Percentiles rank a stretch among this genome's conserved stretches.
phyloP scores from a whole-genome alignment of 2,329 filamentous ascomycete species.

The Phoma sp. region DNA sequence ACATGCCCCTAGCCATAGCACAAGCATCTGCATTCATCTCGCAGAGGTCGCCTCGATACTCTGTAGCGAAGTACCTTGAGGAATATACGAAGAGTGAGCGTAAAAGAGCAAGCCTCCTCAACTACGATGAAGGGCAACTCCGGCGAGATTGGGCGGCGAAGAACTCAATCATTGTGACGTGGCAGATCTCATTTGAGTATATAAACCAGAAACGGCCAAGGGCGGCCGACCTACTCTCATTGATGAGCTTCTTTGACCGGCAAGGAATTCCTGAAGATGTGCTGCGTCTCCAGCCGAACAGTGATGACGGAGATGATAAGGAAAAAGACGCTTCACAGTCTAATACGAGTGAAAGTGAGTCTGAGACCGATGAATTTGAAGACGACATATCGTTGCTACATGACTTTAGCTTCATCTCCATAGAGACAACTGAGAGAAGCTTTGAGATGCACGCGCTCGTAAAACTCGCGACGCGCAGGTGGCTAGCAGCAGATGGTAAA shows the following conservation, averaged over 20 bases:
- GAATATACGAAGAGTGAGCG: slow-evolving; percentile 47
- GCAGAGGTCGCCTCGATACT: slow-evolving; percentile 19
- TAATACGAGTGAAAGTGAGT: too few species aligned
- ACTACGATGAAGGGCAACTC: slow-evolving; percentile 36
- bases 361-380: slow-evolving; percentile 20
- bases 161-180: slow-evolving; percentile 49
- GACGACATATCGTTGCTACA: slow-evolving; percentile 46
- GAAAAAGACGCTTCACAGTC: too few species aligned
- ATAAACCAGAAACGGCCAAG: slow-evolving; percentile 37
- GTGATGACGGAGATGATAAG: slow-evolving; percentile 28
- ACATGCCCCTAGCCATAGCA: slow-evolving; percentile 45
- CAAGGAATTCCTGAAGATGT: slow-evolving; percentile 51
- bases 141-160: slow-evolving; percentile 42
- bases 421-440: slow-evolving; percentile 19
- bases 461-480: slow-evolving; percentile 41
- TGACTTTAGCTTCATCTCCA: slow-evolving; percentile 49
- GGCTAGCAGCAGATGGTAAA: slow-evolving; percentile 22
- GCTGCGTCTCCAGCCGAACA: slow-evolving; percentile 20
- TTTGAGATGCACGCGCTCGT: slow-evolving; percentile 39
- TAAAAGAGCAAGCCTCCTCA: slow-evolving; percentile 28
- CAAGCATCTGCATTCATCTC: slow-evolving; percentile 46
- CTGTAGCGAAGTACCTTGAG: slow-evolving; percentile 47
- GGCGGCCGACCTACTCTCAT: slow-evolving; percentile 53
- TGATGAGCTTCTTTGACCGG: slow-evolving; percentile 58
- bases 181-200: slow-evolving; percentile 43